Base-by-base conservation (phyloP, 2,329 filamentous ascomycete genomes). In the Penicillium sp. region DNA sequence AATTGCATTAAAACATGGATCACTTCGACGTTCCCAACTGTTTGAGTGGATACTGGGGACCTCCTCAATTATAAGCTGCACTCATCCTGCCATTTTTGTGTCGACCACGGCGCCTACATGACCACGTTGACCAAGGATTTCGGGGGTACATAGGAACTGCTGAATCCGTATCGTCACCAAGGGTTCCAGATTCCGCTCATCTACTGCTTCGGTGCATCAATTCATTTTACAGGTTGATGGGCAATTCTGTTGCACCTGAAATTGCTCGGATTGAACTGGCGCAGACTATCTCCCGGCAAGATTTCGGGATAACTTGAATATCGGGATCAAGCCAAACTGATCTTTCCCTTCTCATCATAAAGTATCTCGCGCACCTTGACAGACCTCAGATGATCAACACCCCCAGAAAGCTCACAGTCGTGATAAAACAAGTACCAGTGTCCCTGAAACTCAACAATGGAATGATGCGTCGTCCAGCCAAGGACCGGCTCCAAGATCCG, bases 391-490 rank as follows among this genome's bases (percentile, higher is more conserved):
- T 92, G 88, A 63, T 86, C 83, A 46, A 88, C 82, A 0, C 87
- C 87, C 14, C 79, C 77, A 48, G 84, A 88, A 50, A 90, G 68
- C 65, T 83, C 81, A 53, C 84, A 84, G 72, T 91, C 88, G 66
- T 91, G 88, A 67, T 90, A 84, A 68, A 91, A 91, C 50, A 92
- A 68, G 70, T 83, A 91, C 82, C 87, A 90, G 57, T 79, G 81
- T 4, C 81, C 85, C 70, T 82, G 68, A 64, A 88, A 89, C 75
- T 90, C 86, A 9, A 86, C 86, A 59, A 92, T 86, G 3, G 84
- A 88, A 69, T 91, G 88, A 72, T 91, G 88, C 48, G 88, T 92
- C 39, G 88, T 91, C 88, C 88, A 92, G 1, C 88, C 88, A 24
- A 88, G 69, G 5, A 92, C 88, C 0, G 88, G 88, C 75, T 90